Evolutionary conservation across 768 basidiomycete genomes (phyloP), one percentile per base, ranked within the genome.

Genomic region (Hydnomerulius pinastri): DNA sequence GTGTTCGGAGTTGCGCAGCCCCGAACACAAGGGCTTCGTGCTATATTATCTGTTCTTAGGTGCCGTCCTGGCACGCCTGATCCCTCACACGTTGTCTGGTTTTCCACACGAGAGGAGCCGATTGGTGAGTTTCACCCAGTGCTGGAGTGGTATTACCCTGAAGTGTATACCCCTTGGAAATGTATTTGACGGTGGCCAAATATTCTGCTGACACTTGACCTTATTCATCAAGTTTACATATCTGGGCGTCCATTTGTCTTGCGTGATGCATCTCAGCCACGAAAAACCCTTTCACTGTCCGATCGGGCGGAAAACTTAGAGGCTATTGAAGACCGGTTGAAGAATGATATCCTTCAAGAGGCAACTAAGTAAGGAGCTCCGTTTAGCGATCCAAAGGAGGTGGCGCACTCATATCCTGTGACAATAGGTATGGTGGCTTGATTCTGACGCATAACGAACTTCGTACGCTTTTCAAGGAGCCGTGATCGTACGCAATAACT

Each of bases 1-100:
- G 92, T 99, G 2, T 98, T 89, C 63, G 97, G 96, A 12, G 92
- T 87, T 5, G 96, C 97, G 2, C 97, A 98, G 65, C 97, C 97
- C 11, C 90, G 95, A 2, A 85, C 90, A 1, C 89, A 92, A 56
- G 97, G 96, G 3, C 76, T 99, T 10, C 79, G 91, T 39, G 94
- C 92, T 2, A 91, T 98, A 43, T 73, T 99, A 4, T 92, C 92
- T 18, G 77, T 93, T 10, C 79, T 99, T 6, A 76, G 86, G 29
- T 89, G 87, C 56, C 74, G 86, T 24, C 90, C 90, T 8, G 81
- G 78, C 46, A 78, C 76, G 27, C 60, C 71, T 3, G 76, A 84
- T 53, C 80, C 85, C 10, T 82, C 86, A 2, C 87, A 84, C 59
- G 90, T 91, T 3, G 86, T 96, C 24, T 99, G 94, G 93, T 92